Percentiles rank a stretch among this genome's conserved stretches.
These are phyloP conservation scores for Gossypium australe DNA, from an alignment of 345 rosid species.

Conservation along the genomic window DNA sequence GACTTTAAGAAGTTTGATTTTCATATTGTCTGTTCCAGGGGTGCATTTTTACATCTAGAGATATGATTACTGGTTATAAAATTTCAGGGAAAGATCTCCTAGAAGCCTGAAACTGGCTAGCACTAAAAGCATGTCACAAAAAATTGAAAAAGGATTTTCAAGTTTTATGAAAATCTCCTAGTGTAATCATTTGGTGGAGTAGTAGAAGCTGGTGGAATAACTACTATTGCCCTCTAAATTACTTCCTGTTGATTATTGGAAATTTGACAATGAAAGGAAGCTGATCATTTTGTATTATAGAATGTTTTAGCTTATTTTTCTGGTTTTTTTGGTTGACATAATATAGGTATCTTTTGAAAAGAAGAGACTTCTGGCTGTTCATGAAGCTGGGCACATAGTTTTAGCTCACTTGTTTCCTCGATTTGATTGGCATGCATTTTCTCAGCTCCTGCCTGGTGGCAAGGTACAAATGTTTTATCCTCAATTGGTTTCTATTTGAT, in stretches of 20 bases:
- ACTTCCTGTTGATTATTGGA: neutral
- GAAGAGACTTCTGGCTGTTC: constrained; percentile 87
- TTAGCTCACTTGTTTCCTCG: constrained; percentile 95
- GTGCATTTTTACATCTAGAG: neutral
- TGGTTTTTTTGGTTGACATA: constrained; percentile 18
- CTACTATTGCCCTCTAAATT: neutral
- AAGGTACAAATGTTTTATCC: constrained; percentile 42
- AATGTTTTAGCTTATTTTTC: constrained; percentile 2
- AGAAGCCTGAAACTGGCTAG: neutral
- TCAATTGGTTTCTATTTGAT: neutral
- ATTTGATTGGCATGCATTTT: constrained; percentile 98
- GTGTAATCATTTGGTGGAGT: neutral
- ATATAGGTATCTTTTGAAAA: constrained; percentile 72
- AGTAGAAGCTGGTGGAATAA: neutral
- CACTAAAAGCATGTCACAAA: neutral
- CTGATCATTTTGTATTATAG: neutral
- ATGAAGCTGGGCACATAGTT: constrained; percentile 91
- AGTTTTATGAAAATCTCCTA: neutral
- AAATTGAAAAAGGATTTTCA: neutral
- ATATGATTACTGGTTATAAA: neutral
- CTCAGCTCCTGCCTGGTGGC: constrained; percentile 98
- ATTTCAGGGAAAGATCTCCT: neutral
- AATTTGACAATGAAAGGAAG: constrained; percentile 2
- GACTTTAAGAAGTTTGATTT: constrained; percentile 5
- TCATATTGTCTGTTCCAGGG: neutral